These are phyloP conservation scores for Diospyros lotus DNA, from an alignment of 148 eudicot species.

Conservation along the genomic window DNA sequence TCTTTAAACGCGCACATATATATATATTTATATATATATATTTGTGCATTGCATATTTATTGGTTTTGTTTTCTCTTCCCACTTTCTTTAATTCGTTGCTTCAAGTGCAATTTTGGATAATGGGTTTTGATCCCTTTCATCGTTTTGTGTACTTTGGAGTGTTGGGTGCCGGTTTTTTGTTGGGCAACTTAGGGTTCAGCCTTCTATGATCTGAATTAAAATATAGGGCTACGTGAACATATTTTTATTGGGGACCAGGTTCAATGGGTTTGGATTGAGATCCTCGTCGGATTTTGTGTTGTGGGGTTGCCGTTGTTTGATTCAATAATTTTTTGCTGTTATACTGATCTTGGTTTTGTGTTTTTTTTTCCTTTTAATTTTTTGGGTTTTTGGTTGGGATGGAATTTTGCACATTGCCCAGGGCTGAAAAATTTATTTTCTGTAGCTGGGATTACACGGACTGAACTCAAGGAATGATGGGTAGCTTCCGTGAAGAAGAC, in stretches of 20 bases:
- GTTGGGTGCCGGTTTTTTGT: background rate
- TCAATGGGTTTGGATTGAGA: constrained; percentile 63
- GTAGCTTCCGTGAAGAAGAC: constrained; percentile 43
- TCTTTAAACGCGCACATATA: background rate
- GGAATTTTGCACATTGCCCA: constrained; percentile 53
- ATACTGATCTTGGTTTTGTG: constrained; percentile 60
- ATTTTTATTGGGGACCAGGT: constrained; percentile 29
- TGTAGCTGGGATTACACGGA: constrained; percentile 62
- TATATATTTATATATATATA: background rate
- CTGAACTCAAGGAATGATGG: constrained; percentile 64
- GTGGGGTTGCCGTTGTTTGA: constrained; percentile 1
- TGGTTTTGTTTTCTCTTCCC: too few relatives aligned
- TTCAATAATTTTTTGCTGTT: constrained; percentile 30
- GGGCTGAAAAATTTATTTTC: constrained; percentile 38
- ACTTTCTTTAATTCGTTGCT: constrained; percentile 6
- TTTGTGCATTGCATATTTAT: too few relatives aligned
- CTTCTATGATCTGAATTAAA: constrained; percentile 2
- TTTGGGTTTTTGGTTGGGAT: constrained; percentile 33
- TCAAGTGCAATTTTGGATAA: constrained; percentile 11
- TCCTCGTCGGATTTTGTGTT: constrained; percentile 59
- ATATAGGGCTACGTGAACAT: background rate
- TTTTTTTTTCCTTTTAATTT: constrained; percentile 16
- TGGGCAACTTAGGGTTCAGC: constrained; percentile 3
- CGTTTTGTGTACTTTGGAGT: background rate
- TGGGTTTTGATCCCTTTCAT: constrained; percentile 7